Evolutionary conservation across 2,329 filamentous ascomycete genomes (phyloP), one percentile per base, ranked within the genome.

Genomic region (Neonectria faginata): DNA sequence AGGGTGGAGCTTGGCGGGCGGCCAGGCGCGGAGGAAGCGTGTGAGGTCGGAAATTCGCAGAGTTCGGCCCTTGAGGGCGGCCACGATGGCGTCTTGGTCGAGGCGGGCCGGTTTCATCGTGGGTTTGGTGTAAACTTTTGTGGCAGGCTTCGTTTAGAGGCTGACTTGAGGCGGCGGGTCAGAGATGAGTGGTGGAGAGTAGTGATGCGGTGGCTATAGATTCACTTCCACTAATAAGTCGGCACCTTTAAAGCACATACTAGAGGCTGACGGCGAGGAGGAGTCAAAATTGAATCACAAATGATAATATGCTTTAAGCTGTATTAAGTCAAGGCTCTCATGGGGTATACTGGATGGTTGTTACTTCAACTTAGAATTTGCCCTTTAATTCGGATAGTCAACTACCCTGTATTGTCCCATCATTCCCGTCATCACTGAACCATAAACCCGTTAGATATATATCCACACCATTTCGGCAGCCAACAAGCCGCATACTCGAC

Each of bases 1-100:
- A 18, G 33, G 31, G 53, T 78, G 76, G 31, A 66, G 39, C n/a
- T 55, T 57, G 1, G 66, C 59, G 3, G 62, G n/a, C 0, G 74
- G 70, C 75, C 77, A 78, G 10, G 58, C 33, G 12, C 55, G 56
- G 58, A 78, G 72, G 33, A 75, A 56, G 29, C 42, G 31, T 3
- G 54, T 62, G 51, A 78, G 68, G 41, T 75, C 66, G 5, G 77
- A 73, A 20, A 78, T 61, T 36, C 65, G 70, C 18, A 78, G 62
- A 5, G 66, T 72, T 52, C 74, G 68, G 53, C 75, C 76, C 12
- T 70, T 68, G 51, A 78, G 70, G 48, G 70, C 64, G 16, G 60
- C 47, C 20, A 70, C 53, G 31, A 74, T 64, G 52, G 67, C 57
- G 22, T 44, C 50, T 56, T 75, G 74, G 57, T 41, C 62, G 4